Conservation (phyloP, 140 eudicot genomes). For the Ambrosia hybrid region DNA sequence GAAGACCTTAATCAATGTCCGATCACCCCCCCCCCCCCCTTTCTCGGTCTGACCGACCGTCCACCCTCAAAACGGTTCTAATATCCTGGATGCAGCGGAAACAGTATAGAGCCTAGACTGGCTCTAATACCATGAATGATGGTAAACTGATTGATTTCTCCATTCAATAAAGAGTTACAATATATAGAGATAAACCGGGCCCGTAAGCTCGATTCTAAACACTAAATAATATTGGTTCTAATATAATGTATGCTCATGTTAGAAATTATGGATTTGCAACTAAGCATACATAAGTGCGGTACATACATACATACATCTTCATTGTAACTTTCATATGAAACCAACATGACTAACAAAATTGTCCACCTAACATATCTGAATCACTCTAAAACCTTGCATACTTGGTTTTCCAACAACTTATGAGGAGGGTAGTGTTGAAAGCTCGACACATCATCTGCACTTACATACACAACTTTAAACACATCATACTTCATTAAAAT, state of each 20-base stretch:
- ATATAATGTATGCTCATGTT: slow-evolving; percentile 1
- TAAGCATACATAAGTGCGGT: neutral
- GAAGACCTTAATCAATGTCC: too few relatives aligned
- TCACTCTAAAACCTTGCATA: slow-evolving; percentile 23
- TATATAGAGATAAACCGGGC: too few relatives aligned
- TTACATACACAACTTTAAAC: slow-evolving; percentile 59
- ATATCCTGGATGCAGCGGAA: too few relatives aligned
- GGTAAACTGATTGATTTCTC: too few relatives aligned
- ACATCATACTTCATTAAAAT: slow-evolving; percentile 51
- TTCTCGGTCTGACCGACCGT: too few relatives aligned
- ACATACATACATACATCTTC: neutral
- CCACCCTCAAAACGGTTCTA: too few relatives aligned
- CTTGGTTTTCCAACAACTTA: slow-evolving; percentile 33
- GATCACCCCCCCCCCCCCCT: too few relatives aligned
- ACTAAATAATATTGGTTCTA: neutral
- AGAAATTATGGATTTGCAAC: neutral
- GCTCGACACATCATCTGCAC: slow-evolving; percentile 35
- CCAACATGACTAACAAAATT: slow-evolving; percentile 4
- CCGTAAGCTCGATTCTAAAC: too few relatives aligned
- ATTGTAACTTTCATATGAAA: slow-evolving; percentile 8
- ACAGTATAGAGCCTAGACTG: too few relatives aligned
- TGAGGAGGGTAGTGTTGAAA: slow-evolving; percentile 41
- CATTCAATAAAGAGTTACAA: too few relatives aligned
- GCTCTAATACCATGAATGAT: too few relatives aligned
- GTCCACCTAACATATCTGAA: neutral